Evolutionary conservation across 495 filamentous ascomycete species (phyloP).

Genomic region (Hypomontagnella monticulosa): DNA sequence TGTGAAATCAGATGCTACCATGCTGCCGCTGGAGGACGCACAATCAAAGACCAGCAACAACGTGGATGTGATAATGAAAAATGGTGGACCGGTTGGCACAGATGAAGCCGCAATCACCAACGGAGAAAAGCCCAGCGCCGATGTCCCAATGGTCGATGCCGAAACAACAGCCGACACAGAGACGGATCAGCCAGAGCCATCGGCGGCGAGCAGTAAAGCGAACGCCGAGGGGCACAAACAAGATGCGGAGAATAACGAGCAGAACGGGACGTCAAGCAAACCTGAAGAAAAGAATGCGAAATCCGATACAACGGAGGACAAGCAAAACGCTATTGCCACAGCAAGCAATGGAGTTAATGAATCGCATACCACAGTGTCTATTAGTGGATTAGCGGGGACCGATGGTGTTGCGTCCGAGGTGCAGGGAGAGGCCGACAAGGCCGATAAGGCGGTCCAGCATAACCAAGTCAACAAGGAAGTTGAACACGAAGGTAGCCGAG

Average conservation of each 20-base stretch:
- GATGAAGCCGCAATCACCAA: conserved; percentile 13
- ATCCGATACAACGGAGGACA: background rate
- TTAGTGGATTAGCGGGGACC: conserved; percentile 13
- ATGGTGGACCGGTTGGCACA: background rate
- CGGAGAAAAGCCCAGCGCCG: conserved; percentile 20
- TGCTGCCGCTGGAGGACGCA: conserved; percentile 23
- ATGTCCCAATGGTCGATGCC: conserved; percentile 39
- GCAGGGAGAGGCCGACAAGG: conserved; percentile 65
- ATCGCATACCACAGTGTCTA: background rate
- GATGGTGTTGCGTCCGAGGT: conserved; percentile 68
- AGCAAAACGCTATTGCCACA: background rate
- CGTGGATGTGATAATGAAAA: conserved; percentile 10
- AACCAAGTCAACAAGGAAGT: conserved; percentile 19
- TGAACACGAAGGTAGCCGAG: conserved; percentile 42
- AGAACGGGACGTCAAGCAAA: background rate
- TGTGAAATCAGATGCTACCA: conserved; percentile 34
- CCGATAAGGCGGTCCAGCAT: conserved; percentile 46
- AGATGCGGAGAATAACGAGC: conserved; percentile 9
- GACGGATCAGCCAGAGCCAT: conserved; percentile 1
- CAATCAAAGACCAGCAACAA: conserved; percentile 27
- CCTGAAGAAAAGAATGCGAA: conserved; percentile 42
- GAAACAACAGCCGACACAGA: conserved; percentile 12
- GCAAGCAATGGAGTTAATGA: conserved; percentile 18
- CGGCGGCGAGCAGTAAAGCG: conserved; percentile 5
- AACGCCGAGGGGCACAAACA: conserved; percentile 10